These are phyloP conservation scores for Aspergillus nanangensis DNA, from an alignment of 495 filamentous ascomycete genomes.

Conservation along the genomic window DNA sequence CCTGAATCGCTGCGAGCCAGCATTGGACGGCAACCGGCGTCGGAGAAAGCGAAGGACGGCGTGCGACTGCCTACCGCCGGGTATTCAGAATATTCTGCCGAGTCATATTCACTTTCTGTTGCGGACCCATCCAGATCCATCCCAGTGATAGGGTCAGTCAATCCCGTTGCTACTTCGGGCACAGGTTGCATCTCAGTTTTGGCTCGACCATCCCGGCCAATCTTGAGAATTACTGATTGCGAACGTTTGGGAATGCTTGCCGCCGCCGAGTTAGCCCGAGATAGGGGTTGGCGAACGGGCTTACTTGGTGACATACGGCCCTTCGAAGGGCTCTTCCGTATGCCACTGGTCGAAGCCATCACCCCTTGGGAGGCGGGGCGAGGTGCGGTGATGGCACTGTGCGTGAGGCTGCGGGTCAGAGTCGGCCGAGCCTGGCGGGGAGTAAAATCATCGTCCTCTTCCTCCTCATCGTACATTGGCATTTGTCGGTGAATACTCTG, in stretches of 20 bases:
- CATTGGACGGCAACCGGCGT: conserved; percentile 41
- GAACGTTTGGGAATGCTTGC: conserved; percentile 30
- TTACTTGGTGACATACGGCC: conserved; percentile 39
- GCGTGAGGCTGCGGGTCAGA: conserved; percentile 57
- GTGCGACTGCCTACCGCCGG: conserved; percentile 61
- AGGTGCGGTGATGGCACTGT: conserved; percentile 27
- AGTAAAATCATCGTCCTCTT: conserved; percentile 39
- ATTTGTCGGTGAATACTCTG: conserved; percentile 14
- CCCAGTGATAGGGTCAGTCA: conserved; percentile 36
- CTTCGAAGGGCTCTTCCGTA: conserved; percentile 44
- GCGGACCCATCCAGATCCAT: conserved; percentile 46
- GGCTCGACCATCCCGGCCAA: conserved; percentile 68
- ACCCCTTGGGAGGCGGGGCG: conserved; percentile 23
- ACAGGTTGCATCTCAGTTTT: conserved; percentile 64
- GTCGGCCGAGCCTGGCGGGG: conserved; percentile 45
- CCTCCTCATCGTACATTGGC: conserved; percentile 30
- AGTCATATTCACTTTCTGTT: conserved; percentile 48
- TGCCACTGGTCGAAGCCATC: conserved; percentile 33
- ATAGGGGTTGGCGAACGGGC: conserved; percentile 25
- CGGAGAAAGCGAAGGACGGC: conserved; percentile 56
- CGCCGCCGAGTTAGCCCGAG: conserved; percentile 29
- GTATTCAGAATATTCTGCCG: conserved; percentile 62
- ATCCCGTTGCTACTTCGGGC: conserved; percentile 34
- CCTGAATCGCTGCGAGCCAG: conserved; percentile 51
- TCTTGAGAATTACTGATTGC: conserved; percentile 58